Base-by-base conservation (phyloP, 257 asterid species). In the Perilla frutescens region DNA sequence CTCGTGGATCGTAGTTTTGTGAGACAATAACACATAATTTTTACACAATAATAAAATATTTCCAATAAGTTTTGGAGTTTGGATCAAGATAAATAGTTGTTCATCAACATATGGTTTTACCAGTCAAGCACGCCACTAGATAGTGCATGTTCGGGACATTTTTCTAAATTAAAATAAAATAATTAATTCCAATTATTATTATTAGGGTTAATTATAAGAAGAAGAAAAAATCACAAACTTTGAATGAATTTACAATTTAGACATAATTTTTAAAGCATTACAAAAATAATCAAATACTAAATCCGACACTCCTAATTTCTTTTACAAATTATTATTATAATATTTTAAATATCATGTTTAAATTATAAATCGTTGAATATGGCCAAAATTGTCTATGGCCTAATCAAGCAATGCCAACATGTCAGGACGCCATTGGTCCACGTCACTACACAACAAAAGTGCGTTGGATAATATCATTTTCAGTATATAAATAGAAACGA, bases 371-470 rank as follows among this genome's bases (percentile, higher is more conserved):
- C 0, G 26, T 20, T 20, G 26, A 20, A 20, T 20, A 20, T 20
- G 26, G 26, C 26, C 26, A 20, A 20, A 20, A 20, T 20, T 20
- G 49, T 44, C 11, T 8, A 44, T 40, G 8, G 43, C 1, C 68
- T 55, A 7, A 64, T 8, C 62, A 20, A 4, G 32, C 0, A 31
- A 15, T 6, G 67, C 1, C 20, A 5, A 48, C 47, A 0, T 50
- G 78, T 41, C 70, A 13, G 3, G 8, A 1, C 20, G 0, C 15
- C 0, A 73, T 1, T 79, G 69, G 82, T 73, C 82, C 73, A 73
- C 39, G 57, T 62, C 76, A 36, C 44, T 36, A 48, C 3, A 7
- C 15, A 36, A 11, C 29, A n/a, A 26, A 48, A 31, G 15, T 51
- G 45, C n/a, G 56, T 55, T 29, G 45, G n/a, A 6, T 0, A 45